These are phyloP conservation scores for Talaromyces sp. DNA, from an alignment of 2,329 filamentous ascomycete genomes.

Conservation along the genomic window DNA sequence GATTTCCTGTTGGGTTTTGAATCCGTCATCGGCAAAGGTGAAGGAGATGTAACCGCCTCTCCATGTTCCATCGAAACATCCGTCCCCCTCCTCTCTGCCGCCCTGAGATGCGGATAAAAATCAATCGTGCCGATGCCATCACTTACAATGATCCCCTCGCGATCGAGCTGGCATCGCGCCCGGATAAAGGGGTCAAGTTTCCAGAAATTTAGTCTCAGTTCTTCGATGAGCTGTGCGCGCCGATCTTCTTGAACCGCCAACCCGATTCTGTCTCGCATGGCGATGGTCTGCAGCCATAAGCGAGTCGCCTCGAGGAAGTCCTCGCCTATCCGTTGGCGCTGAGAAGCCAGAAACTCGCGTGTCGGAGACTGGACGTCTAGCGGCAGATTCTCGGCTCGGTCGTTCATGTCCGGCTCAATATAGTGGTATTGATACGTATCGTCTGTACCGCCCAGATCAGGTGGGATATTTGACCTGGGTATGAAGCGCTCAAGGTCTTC, in stretches of 20 bases:
- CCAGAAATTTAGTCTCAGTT: slow-evolving; percentile 78
- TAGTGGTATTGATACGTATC: slow-evolving; percentile 81
- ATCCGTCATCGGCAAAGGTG: not conserved
- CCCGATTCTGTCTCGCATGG: slow-evolving; percentile 42
- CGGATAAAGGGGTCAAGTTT: slow-evolving; percentile 79
- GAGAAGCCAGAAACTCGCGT: slow-evolving; percentile 59
- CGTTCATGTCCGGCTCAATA: slow-evolving; percentile 67
- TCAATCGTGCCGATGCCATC: slow-evolving; percentile 62
- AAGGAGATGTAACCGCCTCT: slow-evolving; percentile 1
- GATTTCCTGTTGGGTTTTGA: not conserved
- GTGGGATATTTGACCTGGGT: slow-evolving; percentile 63
- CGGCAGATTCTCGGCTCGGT: slow-evolving; percentile 60
- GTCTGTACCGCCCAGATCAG: slow-evolving; percentile 71
- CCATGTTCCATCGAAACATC: not conserved
- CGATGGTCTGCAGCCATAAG: slow-evolving; percentile 64
- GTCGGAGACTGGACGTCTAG: slow-evolving; percentile 60
- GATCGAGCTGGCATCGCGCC: slow-evolving; percentile 75
- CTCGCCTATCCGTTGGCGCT: slow-evolving; percentile 63
- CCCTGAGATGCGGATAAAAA: slow-evolving; percentile 57
- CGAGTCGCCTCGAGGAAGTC: slow-evolving; percentile 71
- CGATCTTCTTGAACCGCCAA: slow-evolving; percentile 51
- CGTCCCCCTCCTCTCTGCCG: not conserved
- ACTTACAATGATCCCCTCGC: slow-evolving; percentile 62
- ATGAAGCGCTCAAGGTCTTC: slow-evolving; percentile 76
- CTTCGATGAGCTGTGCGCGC: slow-evolving; percentile 60